phyloP scores from a whole-genome alignment of 2,329 filamentous ascomycete species.

The Fusarium anguioides region DNA sequence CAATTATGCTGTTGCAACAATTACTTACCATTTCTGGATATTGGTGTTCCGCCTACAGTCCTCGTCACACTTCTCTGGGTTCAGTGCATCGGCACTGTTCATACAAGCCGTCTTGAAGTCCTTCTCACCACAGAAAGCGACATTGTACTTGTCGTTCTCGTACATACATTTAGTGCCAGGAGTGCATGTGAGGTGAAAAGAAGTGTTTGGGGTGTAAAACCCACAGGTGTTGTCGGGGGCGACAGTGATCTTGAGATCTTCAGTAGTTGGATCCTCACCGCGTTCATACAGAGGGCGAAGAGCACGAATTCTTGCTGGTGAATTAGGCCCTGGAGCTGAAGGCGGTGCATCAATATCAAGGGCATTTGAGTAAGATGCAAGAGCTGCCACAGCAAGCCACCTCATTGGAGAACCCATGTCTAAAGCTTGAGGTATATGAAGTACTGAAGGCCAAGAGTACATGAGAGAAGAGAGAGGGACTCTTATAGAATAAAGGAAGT shows the following conservation, averaged over 20 bases:
- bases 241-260: slow-evolving; percentile 8
- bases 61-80: slow-evolving; percentile 22
- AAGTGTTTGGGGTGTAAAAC: slow-evolving; percentile 3
- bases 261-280: slow-evolving; percentile 1
- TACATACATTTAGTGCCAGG: slow-evolving; percentile 18
- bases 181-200: slow-evolving; percentile 17
- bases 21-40: slow-evolving; percentile 27
- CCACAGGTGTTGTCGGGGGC: slow-evolving; percentile 26
- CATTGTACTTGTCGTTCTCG: slow-evolving; percentile 32
- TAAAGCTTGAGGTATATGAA: not conserved
- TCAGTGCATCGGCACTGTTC: slow-evolving; percentile 4
- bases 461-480: not conserved
- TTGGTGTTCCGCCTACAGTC: slow-evolving; percentile 26
- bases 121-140: slow-evolving; percentile 18
- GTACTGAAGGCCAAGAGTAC: not conserved
- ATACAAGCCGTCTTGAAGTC: slow-evolving; percentile 24
- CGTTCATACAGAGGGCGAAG: slow-evolving; percentile 14
- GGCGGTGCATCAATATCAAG: slow-evolving; percentile 14
- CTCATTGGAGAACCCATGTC: slow-evolving; percentile 24
- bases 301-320: slow-evolving; percentile 1
- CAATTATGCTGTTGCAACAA: not conserved
- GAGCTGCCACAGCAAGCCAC: slow-evolving; percentile 17
- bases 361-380: slow-evolving; percentile 18
- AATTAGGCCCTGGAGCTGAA: slow-evolving; percentile 25
- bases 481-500: not conserved